Percentiles rank a stretch among this genome's conserved stretches.
phyloP scores from a whole-genome alignment of 805 yeast genomes.

The Ogataea thermomethanolica region DNA sequence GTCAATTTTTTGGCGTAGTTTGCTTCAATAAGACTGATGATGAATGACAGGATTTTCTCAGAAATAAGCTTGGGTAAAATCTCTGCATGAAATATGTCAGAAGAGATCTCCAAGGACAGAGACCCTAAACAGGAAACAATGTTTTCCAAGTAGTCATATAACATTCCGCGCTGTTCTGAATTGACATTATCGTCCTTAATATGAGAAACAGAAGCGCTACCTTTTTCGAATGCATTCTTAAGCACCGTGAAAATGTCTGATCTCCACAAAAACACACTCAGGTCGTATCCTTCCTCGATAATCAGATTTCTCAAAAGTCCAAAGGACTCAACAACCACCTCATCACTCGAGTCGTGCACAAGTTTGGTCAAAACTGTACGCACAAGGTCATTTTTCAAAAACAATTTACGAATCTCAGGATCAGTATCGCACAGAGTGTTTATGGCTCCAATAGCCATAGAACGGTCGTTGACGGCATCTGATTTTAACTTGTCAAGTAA shows the following conservation, averaged over 20 bases:
- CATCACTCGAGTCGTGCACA: constrained; percentile 65
- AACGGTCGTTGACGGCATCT: constrained; percentile 63
- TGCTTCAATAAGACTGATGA: constrained; percentile 36
- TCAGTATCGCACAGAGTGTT: constrained; percentile 66
- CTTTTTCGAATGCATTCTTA: constrained; percentile 48
- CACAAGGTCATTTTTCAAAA: constrained; percentile 71
- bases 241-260: constrained; percentile 69
- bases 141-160: constrained; percentile 71
- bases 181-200: constrained; percentile 29
- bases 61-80: constrained; percentile 23
- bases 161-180: constrained; percentile 38
- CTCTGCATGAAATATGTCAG: constrained; percentile 41
- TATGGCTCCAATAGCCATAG: constrained; percentile 74
- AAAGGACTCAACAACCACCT: constrained; percentile 73
- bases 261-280: constrained; percentile 73
- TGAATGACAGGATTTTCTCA: constrained; percentile 33
- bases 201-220: constrained; percentile 45
- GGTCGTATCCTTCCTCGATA: constrained; percentile 84
- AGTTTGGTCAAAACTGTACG: constrained; percentile 60
- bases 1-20: constrained; percentile 26
- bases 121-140: constrained; percentile 65
- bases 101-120: constrained; percentile 55
- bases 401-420: constrained; percentile 51
- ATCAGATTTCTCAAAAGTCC: constrained; percentile 79
- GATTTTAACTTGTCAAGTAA: constrained; percentile 62